Conservation (phyloP, 225 moss, liverwort and hornwort genomes). For the Bryum argenteum region DNA sequence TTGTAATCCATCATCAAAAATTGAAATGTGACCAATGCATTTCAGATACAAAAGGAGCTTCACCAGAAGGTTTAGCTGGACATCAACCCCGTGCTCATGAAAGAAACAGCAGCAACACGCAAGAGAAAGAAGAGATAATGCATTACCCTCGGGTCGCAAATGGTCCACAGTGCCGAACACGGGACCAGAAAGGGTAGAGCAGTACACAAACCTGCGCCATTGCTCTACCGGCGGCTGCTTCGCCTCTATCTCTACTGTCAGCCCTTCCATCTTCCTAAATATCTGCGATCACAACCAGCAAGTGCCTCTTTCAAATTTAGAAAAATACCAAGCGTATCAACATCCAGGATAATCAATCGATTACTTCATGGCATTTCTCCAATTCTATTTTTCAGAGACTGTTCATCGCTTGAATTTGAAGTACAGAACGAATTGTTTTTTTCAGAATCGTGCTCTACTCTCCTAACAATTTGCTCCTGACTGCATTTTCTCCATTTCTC, state of each 20-base stretch:
- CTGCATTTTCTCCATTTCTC: no score
- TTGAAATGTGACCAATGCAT: background rate
- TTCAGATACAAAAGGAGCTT: background rate
- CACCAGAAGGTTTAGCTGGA: background rate
- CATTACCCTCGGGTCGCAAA: slow-evolving; percentile 79
- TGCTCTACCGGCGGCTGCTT: slow-evolving; percentile 87
- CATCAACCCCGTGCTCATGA: background rate
- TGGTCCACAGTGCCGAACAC: slow-evolving; percentile 91
- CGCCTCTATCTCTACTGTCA: slow-evolving; percentile 71
- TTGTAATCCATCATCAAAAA: background rate
- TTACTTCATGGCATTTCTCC: no score
- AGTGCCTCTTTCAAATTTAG: slow-evolving; percentile 1
- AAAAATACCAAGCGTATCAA: background rate
- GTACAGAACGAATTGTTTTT: no score
- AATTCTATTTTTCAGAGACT: no score
- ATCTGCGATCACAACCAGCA: slow-evolving; percentile 55
- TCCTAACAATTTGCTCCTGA: no score
- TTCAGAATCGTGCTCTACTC: no score
- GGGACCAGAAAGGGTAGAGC: slow-evolving; percentile 83
- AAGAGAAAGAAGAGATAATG: slow-evolving; percentile 37
- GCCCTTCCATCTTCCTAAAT: slow-evolving; percentile 87
- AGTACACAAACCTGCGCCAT: slow-evolving; percentile 98
- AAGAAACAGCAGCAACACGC: slow-evolving; percentile 12
- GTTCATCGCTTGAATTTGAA: no score
- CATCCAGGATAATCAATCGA: no score